Conservation (phyloP, 345 rosid species). For the Eucalyptus caleyi region DNA sequence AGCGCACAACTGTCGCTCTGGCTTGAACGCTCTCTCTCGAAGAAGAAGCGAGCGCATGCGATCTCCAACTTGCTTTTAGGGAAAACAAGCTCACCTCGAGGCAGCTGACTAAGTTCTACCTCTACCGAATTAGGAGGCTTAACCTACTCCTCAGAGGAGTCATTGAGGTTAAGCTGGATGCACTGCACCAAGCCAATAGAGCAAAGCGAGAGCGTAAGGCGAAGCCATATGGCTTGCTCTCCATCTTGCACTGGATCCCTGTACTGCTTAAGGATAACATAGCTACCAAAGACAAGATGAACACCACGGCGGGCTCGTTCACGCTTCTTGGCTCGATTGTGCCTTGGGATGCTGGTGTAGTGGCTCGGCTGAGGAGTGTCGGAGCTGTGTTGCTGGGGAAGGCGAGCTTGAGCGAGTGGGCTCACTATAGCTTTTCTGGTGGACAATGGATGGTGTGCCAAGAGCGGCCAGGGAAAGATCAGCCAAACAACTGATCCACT, state of each 20-base stretch:
- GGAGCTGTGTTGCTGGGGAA: conserved; percentile 67
- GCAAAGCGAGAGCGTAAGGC: conserved; percentile 38
- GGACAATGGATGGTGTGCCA: conserved; percentile 36
- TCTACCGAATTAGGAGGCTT: conserved; percentile 24
- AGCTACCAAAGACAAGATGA: conserved; percentile 49
- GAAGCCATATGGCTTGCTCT: background rate
- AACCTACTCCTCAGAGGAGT: conserved; percentile 37
- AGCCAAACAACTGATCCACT: background rate
- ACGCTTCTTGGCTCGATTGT: conserved; percentile 51
- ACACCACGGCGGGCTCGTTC: conserved; percentile 55
- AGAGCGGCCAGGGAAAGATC: conserved; percentile 62
- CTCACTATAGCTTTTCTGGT: conserved; percentile 4
- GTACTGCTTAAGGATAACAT: conserved; percentile 56
- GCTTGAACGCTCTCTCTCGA: background rate
- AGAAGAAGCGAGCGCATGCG: conserved; percentile 27
- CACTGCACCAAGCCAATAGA: conserved; percentile 30
- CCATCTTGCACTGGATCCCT: conserved; percentile 51
- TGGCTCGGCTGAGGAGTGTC: conserved; percentile 31
- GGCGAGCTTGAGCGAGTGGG: conserved; percentile 71
- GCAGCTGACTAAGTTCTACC: conserved; percentile 42
- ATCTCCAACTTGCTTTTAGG: conserved; percentile 29
- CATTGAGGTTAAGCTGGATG: conserved; percentile 69
- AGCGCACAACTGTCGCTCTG: background rate
- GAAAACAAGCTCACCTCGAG: conserved; percentile 39
- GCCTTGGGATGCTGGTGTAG: conserved; percentile 52